Evolutionary conservation across 2,329 filamentous ascomycete genomes (phyloP).

Genomic region (Leptographium wingfieldii): DNA sequence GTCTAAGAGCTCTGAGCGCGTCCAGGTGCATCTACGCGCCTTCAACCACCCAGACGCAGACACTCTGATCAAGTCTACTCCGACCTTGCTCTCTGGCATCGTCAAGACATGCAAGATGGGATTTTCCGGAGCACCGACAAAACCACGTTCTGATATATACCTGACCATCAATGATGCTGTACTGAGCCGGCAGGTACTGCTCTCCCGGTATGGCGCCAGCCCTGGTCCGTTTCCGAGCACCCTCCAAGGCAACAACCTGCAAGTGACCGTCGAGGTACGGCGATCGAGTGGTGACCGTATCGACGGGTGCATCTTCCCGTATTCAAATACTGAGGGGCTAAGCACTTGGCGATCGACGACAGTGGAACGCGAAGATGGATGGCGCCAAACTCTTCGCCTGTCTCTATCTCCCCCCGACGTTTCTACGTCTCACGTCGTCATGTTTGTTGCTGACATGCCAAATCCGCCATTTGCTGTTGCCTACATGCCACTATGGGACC

Average conservation of each 20-base stretch:
- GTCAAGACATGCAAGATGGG: slow-evolving; percentile 78
- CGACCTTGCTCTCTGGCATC: slow-evolving; percentile 74
- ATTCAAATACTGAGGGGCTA: slow-evolving; percentile 64
- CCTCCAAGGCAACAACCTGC: slow-evolving; percentile 59
- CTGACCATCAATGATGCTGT: slow-evolving; percentile 69
- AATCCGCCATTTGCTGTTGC: slow-evolving; percentile 82
- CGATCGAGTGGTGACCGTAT: slow-evolving; percentile 67
- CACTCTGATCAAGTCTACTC: slow-evolving; percentile 68
- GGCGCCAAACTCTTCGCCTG: slow-evolving; percentile 80
- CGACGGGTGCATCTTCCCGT: slow-evolving; percentile 75
- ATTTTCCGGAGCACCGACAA: slow-evolving; percentile 83
- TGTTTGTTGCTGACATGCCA: slow-evolving; percentile 79
- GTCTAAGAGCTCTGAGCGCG: slow-evolving; percentile 57
- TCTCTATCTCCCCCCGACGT: slow-evolving; percentile 71
- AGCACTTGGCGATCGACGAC: slow-evolving; percentile 85
- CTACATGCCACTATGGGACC: slow-evolving; percentile 89
- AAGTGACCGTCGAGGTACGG: slow-evolving; percentile 81
- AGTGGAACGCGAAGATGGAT: slow-evolving; percentile 63
- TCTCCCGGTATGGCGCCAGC: slow-evolving; percentile 59
- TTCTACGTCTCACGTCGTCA: slow-evolving; percentile 68
- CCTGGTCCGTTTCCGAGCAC: slow-evolving; percentile 55
- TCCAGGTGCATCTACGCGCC: slow-evolving; percentile 67
- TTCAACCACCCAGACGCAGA: slow-evolving; percentile 73
- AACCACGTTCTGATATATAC: slow-evolving; percentile 87
- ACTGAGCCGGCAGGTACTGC: slow-evolving; percentile 61